These are phyloP conservation scores for Diaporthe eres DNA, from an alignment of 2,329 filamentous ascomycete genomes.

Conservation along the genomic window DNA sequence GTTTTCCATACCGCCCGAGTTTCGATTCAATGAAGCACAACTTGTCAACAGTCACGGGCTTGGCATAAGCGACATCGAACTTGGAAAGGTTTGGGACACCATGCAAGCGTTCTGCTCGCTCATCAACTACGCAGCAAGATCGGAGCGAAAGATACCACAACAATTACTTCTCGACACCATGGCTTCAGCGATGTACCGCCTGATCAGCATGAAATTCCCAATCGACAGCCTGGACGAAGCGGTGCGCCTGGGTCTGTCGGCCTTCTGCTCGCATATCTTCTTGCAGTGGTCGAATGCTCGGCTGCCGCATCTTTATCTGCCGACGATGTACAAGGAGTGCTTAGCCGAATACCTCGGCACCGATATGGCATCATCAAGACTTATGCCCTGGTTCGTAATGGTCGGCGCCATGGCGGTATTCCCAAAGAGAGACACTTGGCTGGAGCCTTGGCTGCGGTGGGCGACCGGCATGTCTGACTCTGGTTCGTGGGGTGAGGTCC, in stretches of 20 bases:
- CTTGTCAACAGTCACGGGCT: background rate
- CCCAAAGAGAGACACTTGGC: slow-evolving; percentile 43
- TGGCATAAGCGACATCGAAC: slow-evolving; percentile 37
- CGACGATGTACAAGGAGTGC: slow-evolving; percentile 40
- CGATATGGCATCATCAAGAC: slow-evolving; percentile 35
- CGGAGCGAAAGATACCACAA: slow-evolving; percentile 41
- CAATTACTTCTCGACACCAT: slow-evolving; percentile 49
- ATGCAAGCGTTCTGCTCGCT: slow-evolving; percentile 46
- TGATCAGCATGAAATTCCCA: slow-evolving; percentile 52
- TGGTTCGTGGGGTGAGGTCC: slow-evolving; percentile 41
- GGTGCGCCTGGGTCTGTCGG: slow-evolving; percentile 56
- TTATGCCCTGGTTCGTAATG: slow-evolving; percentile 48
- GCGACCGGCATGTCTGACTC: slow-evolving; percentile 43
- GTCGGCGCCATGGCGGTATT: slow-evolving; percentile 47
- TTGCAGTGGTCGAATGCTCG: slow-evolving; percentile 52
- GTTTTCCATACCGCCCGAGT: background rate
- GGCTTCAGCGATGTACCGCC: slow-evolving; percentile 57
- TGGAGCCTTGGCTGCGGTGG: slow-evolving; percentile 44
- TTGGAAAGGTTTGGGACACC: slow-evolving; percentile 44
- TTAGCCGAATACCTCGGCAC: slow-evolving; percentile 19
- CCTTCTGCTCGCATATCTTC: slow-evolving; percentile 54
- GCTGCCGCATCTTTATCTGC: slow-evolving; percentile 43
- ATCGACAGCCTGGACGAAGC: slow-evolving; percentile 51
- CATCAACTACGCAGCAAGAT: slow-evolving; percentile 45
- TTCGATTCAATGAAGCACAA: background rate